Evolutionary conservation across 169 alveolate species (phyloP).

Genomic region (Prorocentrum cordatum): DNA sequence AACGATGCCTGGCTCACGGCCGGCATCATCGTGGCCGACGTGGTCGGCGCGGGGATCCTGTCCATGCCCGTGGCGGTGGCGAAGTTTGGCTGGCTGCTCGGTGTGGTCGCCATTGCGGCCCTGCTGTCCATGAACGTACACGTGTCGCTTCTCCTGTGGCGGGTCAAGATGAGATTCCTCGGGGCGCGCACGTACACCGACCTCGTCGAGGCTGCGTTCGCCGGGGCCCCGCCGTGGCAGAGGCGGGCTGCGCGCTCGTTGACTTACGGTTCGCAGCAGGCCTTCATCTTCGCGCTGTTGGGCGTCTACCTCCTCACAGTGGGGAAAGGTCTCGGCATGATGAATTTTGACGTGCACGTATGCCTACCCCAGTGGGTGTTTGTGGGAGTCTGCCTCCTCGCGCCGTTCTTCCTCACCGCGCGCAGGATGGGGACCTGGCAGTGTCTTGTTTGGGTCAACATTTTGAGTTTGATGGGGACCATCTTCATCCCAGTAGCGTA

Average conservation of each 20-base stretch:
- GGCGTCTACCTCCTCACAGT: slow-evolving; percentile 28
- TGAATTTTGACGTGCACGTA: no score
- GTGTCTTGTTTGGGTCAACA: no score
- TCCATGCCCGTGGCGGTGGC: slow-evolving; percentile 51
- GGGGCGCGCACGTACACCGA: neutral
- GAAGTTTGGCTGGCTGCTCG: slow-evolving; percentile 7
- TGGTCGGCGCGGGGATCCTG: slow-evolving; percentile 52
- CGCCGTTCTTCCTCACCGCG: no score
- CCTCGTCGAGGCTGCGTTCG: slow-evolving; percentile 13
- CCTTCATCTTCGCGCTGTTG: slow-evolving; percentile 25
- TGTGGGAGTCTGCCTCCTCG: no score
- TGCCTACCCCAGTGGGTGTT: no score
- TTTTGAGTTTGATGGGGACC: no score
- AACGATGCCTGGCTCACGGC: slow-evolving; percentile 29
- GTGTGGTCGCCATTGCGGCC: neutral
- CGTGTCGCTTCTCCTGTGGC: slow-evolving; percentile 43
- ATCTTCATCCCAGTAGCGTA: no score
- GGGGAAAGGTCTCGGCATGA: slow-evolving; percentile 29
- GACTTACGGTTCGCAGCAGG: neutral
- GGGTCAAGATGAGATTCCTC: slow-evolving; percentile 3
- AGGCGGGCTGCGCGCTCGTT: neutral
- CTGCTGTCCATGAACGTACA: slow-evolving; percentile 27
- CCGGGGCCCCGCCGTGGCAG: slow-evolving; percentile 48
- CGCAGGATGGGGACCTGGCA: no score
- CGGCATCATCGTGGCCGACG: slow-evolving; percentile 61